Evolutionary conservation across 2,329 filamentous ascomycete species (phyloP), one percentile per base, ranked within the genome.

Genomic region (Aspergillus novofumigatus): DNA sequence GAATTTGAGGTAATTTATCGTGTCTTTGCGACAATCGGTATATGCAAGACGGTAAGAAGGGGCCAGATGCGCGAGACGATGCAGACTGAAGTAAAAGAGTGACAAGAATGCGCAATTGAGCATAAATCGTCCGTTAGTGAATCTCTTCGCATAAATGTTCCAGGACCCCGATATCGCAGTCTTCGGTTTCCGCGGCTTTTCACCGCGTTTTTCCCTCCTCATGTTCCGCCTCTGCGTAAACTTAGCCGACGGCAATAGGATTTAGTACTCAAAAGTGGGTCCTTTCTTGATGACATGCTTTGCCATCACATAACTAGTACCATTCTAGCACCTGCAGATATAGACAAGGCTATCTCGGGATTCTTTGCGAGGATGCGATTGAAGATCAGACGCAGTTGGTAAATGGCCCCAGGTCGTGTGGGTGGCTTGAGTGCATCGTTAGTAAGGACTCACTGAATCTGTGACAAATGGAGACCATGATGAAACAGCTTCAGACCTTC

Each of bases 81-180:
- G 49, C 10, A 48, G 20, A 17, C 28, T 52, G 35, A 21, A 52
- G 38, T 23, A 38, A 2, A 35, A 35, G 17, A 17, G 32, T 17
- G 14, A 38, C 17, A 17, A 17, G 3, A 38, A 38, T 38, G 32
- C 32, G 14, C 32, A 17, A 38, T 45, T 14, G 42, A 45, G 42
- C 20, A 47, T 47, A 23, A 9, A 47, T 25, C 4, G 44, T 47
- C 20, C 21, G 9, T 47, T 9, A 23, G 44, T 26, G 44, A 10
- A 47, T 26, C 20, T 47, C 10, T 47, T 23, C 8, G 20, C 42
- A 45, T 11, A 23, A 45, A 23, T 45, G 20, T 45, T 45, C 42
- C 20, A 11, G 3, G 9, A 7, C 65, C 60, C 67, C 69, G 68
- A 70, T 69, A 69, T 71, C 69, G 69, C 69, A 54, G 49, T 59